Percentiles rank a stretch among this genome's conserved stretches.
Evolutionary conservation across 2,329 filamentous ascomycete species (phyloP).

Genomic region (Alternaria hordeiaustralica): DNA sequence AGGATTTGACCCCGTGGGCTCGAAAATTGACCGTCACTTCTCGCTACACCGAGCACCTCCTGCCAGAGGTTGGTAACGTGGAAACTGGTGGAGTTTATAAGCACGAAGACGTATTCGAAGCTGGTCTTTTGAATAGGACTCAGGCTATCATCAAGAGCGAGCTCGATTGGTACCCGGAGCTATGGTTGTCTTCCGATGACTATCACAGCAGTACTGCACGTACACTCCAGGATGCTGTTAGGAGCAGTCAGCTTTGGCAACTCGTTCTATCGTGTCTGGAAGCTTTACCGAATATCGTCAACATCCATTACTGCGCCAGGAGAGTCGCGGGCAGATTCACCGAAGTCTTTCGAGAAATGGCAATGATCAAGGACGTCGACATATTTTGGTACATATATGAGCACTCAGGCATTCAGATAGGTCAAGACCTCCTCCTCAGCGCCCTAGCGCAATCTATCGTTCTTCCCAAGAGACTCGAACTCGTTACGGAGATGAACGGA

Average conservation of each 20-base stretch:
- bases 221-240: neutral
- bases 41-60: neutral
- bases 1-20: neutral
- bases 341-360: neutral
- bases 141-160: neutral
- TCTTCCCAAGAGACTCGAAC: neutral
- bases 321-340: neutral
- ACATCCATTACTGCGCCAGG: neutral
- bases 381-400: neutral
- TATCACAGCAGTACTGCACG: neutral
- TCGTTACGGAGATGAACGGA: neutral
- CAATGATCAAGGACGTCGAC: neutral
- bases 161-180: neutral
- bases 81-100: neutral
- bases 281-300: neutral
- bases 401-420: neutral
- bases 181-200: neutral
- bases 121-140: neutral
- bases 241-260: neutral
- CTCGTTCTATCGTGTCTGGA: neutral
- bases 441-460: neutral
- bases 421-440: neutral
- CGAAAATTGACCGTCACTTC: neutral
- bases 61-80: neutral
- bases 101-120: neutral